Percentiles rank a stretch among this genome's conserved stretches.
Conservation (phyloP, 2,329 filamentous ascomycete genomes). For the Diaporthe sp. region DNA sequence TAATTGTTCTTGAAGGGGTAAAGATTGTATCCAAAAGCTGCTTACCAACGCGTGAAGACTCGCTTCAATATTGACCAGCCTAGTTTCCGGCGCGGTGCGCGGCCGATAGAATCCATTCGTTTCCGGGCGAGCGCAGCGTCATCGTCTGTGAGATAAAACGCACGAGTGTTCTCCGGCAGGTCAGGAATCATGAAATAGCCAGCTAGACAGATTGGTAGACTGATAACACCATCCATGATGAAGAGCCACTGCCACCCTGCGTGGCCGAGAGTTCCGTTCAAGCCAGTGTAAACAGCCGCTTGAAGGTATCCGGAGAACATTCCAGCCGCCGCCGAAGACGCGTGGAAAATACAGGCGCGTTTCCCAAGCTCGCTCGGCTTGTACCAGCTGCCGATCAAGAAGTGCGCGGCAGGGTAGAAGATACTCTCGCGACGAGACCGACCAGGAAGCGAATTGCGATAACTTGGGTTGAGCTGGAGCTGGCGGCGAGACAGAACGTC, state of each 20-base stretch:
- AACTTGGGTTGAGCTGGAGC: constrained; percentile 47
- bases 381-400: constrained; percentile 56
- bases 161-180: constrained; percentile 41
- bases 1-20: no score
- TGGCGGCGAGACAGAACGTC: constrained; percentile 50
- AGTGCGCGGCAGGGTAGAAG: constrained; percentile 51
- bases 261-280: constrained; percentile 50
- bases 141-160: constrained; percentile 41
- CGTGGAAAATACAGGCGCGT: constrained; percentile 54
- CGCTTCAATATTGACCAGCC: constrained; percentile 39
- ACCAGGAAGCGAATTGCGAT: constrained; percentile 56
- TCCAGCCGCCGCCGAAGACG: constrained; percentile 47
- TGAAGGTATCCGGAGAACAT: constrained; percentile 57
- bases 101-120: constrained; percentile 45
- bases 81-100: constrained; percentile 45
- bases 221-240: constrained; percentile 54
- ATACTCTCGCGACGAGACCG: constrained; percentile 51
- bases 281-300: constrained; percentile 51
- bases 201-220: constrained; percentile 44
- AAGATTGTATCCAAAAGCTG: no score
- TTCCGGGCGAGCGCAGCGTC: constrained; percentile 43
- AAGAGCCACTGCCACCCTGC: constrained; percentile 59
- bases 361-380: constrained; percentile 54
- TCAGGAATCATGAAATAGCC: constrained; percentile 49
- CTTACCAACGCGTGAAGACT: constrained; percentile 42